Base-by-base conservation (phyloP, 441 rosid species). In the Populus hybrid region DNA sequence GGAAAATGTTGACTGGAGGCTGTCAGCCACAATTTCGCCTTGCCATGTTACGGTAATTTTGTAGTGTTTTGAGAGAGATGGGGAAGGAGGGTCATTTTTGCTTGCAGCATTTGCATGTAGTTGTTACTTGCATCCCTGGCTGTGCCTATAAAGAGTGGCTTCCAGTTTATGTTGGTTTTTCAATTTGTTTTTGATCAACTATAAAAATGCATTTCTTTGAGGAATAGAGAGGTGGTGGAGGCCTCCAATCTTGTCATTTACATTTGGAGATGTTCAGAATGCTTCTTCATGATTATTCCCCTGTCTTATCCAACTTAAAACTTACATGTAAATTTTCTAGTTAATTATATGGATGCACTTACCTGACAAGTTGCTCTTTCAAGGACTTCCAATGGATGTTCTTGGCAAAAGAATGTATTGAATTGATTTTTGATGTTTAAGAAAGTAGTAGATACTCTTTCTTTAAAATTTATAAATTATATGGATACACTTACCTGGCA, bases 11-110 rank as follows among this genome's bases (percentile, higher is more conserved):
- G 98, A 92, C 82, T 97, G 99, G 99, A 89, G 87, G 88, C 83
- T 97, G 83, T 93, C 98, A 57, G 97, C 99, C 42, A 94, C 90
- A 66, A 93, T 92, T 79, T 97, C 99, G 76, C 99, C 99, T 75
- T 97, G 98, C 85, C 97, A 94, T 87, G 93, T 92, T 76, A 94
- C 95, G 94, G 99, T 97, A 84, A 87, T 86, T 83, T 82, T 72
- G 85, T 83, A 67, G 40, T 71, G 65, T 72, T 74, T 81, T 50
- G 59, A 50, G 61, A 28, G 73, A 46, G 75, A 35, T 69, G 61
- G 68, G 34, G 28, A 36, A 10, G 57, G 78, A 24, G 21, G 26
- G 36, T 64, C 57, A 30, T 10, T 50, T 76, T 63, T 53, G 11
- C 34, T 24, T 21, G 1, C 65, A 64, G 46, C 16, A 78, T 26